Evolutionary conservation across 495 filamentous ascomycete species (phyloP).

Genomic region (Tuber aestivum): DNA sequence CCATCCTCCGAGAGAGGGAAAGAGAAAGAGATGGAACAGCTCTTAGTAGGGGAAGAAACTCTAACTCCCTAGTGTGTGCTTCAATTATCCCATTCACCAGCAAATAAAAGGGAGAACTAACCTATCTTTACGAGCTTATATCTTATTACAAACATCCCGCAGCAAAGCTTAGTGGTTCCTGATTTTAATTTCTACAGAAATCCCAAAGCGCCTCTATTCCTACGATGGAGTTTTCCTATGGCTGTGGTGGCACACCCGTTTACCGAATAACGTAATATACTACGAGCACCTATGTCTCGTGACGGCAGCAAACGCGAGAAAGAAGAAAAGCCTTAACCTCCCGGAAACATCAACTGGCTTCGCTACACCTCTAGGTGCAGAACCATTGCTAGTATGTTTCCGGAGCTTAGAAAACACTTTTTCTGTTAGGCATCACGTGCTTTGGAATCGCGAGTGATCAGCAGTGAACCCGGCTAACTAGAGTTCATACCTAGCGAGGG

Average conservation of each 20-base stretch:
- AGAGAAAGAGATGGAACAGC: neutral
- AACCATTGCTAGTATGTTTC: neutral
- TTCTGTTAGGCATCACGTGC: neutral
- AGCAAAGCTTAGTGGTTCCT: neutral
- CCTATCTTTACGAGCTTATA: neutral
- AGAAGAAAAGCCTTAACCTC: neutral
- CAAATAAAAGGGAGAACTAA: neutral
- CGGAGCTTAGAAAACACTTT: neutral
- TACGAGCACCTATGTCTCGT: too few species aligned
- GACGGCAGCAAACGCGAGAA: neutral
- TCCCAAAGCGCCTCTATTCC: neutral
- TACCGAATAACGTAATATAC: neutral
- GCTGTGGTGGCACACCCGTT: neutral
- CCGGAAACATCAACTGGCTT: neutral
- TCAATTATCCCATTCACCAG: neutral
- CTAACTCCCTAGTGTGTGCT: neutral
- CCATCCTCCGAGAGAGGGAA: neutral
- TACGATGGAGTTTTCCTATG: neutral
- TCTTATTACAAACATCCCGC: neutral
- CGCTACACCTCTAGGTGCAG: neutral
- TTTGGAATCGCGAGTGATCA: neutral
- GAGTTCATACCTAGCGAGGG: neutral
- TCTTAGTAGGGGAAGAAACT: neutral
- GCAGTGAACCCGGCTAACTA: neutral
- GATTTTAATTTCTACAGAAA: neutral